Evolutionary conservation across 2,329 filamentous ascomycete species (phyloP), one percentile per base, ranked within the genome.

Genomic region (Trichoderma asperellum): DNA sequence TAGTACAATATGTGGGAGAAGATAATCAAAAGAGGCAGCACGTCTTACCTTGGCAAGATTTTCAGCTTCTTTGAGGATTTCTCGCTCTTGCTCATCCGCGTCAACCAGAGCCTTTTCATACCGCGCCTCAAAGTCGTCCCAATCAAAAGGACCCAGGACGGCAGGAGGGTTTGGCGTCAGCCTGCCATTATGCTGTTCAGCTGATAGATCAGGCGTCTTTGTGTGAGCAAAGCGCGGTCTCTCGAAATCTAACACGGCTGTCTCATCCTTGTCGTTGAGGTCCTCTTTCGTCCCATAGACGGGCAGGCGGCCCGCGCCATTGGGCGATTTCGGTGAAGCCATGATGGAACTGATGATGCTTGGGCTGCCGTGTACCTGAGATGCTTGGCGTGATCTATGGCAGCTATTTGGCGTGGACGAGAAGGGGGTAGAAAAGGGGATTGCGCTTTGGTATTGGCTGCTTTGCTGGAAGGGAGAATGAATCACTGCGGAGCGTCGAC

Each of bases 61-160:
- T 18, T 89, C 84, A 72, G 91, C 93, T 71, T 94, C 90, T 24
- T 87, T 83, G 65, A 91, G 81, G 56, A 95, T 82, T 35, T 87
- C 82, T 56, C 84, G 84, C 76, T 97, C 93, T 2, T 88, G 81
- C 2, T 83, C 82, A 63, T 89, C 86, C 40, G 90, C 87, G 52
- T 89, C 84, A 16, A 83, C 80, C 74, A 97, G 86, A 21, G 88
- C 88, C 64, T 86, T 81, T 70, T 90, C 84, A 74, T 94, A 97
- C 53, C 88, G 87, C 1, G 82, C 76, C 78, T 94, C 86, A 37
- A 97, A 89, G n/a, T 90, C 86, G 2, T 89, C 83, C 94, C 94
- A 97, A 79, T 94, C 88, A 75, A 92, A 93, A 0, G 75, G 81
- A 66, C 82, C 79, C 70, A 92, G 80, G 64, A 81, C 79, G 21